Percentiles rank a stretch among this genome's conserved stretches.
These are phyloP conservation scores for Lotus japonicus DNA, from an alignment of 306 rosid species.

Conservation along the genomic window DNA sequence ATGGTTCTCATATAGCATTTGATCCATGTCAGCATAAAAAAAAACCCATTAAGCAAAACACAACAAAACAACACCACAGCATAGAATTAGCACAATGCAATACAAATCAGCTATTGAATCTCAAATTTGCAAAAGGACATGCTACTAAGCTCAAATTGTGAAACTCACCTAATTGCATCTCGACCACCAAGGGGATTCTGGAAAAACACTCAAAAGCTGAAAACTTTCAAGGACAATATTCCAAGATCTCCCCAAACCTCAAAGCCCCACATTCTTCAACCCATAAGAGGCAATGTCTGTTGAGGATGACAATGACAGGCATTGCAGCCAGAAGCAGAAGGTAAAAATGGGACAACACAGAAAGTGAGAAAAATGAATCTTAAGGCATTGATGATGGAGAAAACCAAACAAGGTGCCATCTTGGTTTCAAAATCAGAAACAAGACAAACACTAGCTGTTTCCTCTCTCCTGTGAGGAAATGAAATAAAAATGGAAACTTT, in stretches of 20 bases:
- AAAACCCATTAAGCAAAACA: slow-evolving; percentile 5
- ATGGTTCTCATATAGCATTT: not conserved
- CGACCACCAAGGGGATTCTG: slow-evolving; percentile 20
- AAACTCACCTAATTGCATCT: slow-evolving; percentile 48
- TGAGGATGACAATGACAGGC: slow-evolving; percentile 23
- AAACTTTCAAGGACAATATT: slow-evolving; percentile 20
- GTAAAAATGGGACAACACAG: slow-evolving; percentile 15
- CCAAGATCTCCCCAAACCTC: slow-evolving; percentile 14
- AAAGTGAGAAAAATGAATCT: slow-evolving; percentile 32
- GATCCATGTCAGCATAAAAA: slow-evolving; percentile 6
- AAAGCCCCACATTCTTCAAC: slow-evolving; percentile 34
- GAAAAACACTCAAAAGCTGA: slow-evolving; percentile 20
- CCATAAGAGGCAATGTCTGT: slow-evolving; percentile 25
- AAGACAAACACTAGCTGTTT: slow-evolving; percentile 3
- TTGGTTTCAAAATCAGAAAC: slow-evolving; percentile 2
- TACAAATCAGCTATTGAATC: not conserved
- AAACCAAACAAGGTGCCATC: slow-evolving; percentile 19
- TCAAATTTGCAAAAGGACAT: not conserved
- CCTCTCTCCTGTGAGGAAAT: not conserved
- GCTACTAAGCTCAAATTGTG: not conserved
- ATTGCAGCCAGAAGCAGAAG: slow-evolving; percentile 19
- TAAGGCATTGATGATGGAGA: slow-evolving; percentile 11
- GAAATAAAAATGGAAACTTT: not conserved
- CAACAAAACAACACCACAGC: not conserved
- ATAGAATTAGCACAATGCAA: not conserved